A percentile compares a stretch with the other conserved stretches of the same genome.
phyloP scores from a whole-genome alignment of 1,284 basidiomycete genomes.

The Hypsizygus ulmarius region DNA sequence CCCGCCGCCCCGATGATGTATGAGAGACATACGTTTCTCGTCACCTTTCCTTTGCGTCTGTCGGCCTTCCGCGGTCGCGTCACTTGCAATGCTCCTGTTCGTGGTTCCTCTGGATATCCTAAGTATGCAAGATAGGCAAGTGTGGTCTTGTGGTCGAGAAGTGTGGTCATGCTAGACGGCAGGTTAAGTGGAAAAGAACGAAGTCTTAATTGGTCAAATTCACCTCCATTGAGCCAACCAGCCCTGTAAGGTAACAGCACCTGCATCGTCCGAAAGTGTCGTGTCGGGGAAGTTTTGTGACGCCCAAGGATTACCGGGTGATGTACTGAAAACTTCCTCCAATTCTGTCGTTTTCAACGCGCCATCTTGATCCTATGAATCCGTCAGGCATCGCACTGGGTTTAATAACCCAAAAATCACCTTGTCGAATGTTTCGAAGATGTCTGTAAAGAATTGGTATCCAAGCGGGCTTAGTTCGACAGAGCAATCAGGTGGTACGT shows the following conservation, averaged over 20 bases:
- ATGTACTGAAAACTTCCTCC: constrained; percentile 88
- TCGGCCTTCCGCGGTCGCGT: constrained; percentile 84
- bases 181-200: constrained; percentile 1
- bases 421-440: constrained; percentile 97
- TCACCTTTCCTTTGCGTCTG: constrained; percentile 83
- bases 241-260: constrained; percentile 91
- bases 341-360: constrained; percentile 87
- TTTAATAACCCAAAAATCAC: constrained; percentile 34
- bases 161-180: constrained; percentile 84
- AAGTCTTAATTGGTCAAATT: constrained; percentile 6
- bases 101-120: constrained; percentile 74
- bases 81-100: constrained; percentile 78
- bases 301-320: constrained; percentile 92
- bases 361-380: constrained; percentile 85
- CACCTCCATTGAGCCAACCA: constrained; percentile 99
- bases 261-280: constrained; percentile 86
- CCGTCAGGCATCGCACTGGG: constrained; percentile 1
- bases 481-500: constrained; percentile 90
- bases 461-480: constrained; percentile 92
- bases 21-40: constrained; percentile 87
- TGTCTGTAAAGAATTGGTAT: constrained; percentile 96
- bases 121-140: constrained; percentile 96
- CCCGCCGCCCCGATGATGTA: constrained; percentile 96
- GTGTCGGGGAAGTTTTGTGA: constrained; percentile 86
- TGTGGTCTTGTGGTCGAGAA: constrained; percentile 89